Evolutionary conservation across 129 eudicot genomes (phyloP).

Genomic region (Flaveria linearis): DNA sequence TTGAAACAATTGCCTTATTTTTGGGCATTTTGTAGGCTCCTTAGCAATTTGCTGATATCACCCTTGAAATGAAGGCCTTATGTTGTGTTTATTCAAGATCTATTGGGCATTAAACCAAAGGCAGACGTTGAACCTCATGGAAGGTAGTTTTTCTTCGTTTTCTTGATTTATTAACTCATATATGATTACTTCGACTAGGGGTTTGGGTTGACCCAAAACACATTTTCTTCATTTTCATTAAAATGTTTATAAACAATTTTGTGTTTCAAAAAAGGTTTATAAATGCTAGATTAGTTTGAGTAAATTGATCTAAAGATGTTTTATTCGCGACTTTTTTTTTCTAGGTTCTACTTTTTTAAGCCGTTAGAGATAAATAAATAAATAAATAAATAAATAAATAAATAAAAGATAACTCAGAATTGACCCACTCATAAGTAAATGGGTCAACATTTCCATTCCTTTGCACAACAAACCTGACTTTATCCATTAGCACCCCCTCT

Average conservation of each 20-base stretch:
- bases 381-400: background rate
- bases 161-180: slow-evolving; percentile 4
- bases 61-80: slow-evolving; percentile 5
- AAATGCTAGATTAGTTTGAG: background rate
- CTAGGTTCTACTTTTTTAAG: background rate
- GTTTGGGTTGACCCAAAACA: background rate
- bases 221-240: background rate
- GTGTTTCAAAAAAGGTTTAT: background rate
- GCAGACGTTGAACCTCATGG: slow-evolving; percentile 26
- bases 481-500: background rate
- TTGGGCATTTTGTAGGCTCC: background rate
- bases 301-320: background rate
- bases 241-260: background rate
- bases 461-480: background rate
- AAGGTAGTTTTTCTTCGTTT: slow-evolving; percentile 30
- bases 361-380: background rate
- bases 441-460: background rate
- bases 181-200: background rate
- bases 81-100: slow-evolving; percentile 28
- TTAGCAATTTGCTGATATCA: slow-evolving; percentile 12
- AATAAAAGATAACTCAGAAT: background rate
- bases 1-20: slow-evolving; percentile 1
- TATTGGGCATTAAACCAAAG: slow-evolving; percentile 11
- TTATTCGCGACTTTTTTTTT: background rate
- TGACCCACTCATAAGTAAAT: background rate